Base-by-base conservation (phyloP, 164 flowering plant species). In the Piper betle region DNA sequence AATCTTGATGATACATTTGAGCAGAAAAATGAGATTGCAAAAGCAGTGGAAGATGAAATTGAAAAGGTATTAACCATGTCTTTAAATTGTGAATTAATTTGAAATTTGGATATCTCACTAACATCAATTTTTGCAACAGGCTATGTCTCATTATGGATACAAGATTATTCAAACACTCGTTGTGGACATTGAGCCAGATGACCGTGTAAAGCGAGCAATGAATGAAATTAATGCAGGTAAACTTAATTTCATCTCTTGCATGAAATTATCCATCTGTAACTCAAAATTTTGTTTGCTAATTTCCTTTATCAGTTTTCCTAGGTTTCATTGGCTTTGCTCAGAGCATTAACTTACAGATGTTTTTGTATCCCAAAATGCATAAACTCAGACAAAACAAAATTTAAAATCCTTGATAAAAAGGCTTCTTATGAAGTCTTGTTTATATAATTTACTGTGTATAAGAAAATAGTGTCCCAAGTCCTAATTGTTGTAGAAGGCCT, bases 201-300 rank as follows among this genome's bases (percentile, higher is more conserved):
- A 61, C 54, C 82, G 75, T 73, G 96, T 88, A 57, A 88, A 86
- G 75, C 73, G 84, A 55, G 86, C 96, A 61, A 88, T 86, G 92
- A 86, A 88, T 63, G 96, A 88, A 78, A 88, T 88, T 6, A 85
- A 88, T 80, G 96, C 96, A 66, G 96, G 91, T 79, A 77, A 43
- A 18, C 18, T n/a, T n/a, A n/a, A n/a, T 5, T 53, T 33, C 33
- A 16, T 48, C 1, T 13, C 37, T 18, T 9, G 13, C 54, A 52
- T 13, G 5, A 13, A 18, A 52, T 16, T n/a, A 18, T 52, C n/a
- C 13, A 52, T 52, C 4, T 13, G 13, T 13, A 3, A 13, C 4
- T 13, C 13, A 52, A 13, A 9, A 13, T 13, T 52, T 52, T 3
- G n/a, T n/a, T n/a, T n/a, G n/a, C n/a, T 18, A 3, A 3, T 9